phyloP scores from a whole-genome alignment of 2,329 filamentous ascomycete genomes.

The Penicillium sp. region DNA sequence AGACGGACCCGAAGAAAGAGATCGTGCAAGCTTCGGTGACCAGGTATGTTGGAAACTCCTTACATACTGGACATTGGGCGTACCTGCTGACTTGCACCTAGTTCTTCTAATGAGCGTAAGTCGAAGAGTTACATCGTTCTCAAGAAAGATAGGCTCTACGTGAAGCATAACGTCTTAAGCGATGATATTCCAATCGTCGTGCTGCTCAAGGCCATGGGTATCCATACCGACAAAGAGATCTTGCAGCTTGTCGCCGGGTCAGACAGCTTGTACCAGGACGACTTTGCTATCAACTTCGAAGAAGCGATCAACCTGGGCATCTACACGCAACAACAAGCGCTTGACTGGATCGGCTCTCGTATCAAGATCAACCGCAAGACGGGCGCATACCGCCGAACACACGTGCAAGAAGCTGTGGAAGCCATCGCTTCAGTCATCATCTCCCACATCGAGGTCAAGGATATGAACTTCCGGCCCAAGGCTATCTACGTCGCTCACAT shows the following conservation, averaged over 20 bases:
- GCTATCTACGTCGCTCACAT: conserved; percentile 96
- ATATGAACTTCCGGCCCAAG: conserved; percentile 94
- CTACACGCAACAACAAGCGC: conserved; percentile 89
- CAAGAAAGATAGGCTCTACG: conserved; percentile 87
- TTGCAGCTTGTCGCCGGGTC: conserved; percentile 85
- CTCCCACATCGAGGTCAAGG: conserved; percentile 88
- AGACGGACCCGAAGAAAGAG: conserved; percentile 87
- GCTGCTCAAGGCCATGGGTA: conserved; percentile 87
- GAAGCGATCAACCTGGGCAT: conserved; percentile 82
- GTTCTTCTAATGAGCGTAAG: conserved; percentile 95
- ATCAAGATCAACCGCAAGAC: conserved; percentile 80
- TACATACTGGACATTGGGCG: not conserved
- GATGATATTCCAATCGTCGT: conserved; percentile 96
- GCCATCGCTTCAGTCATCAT: conserved; percentile 91
- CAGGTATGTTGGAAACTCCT: conserved; percentile 43
- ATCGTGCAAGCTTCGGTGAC: conserved; percentile 95
- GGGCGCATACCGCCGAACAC: conserved; percentile 68
- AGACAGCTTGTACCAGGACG: conserved; percentile 87
- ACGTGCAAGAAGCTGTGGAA: conserved; percentile 88
- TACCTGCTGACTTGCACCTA: conserved; percentile 41
- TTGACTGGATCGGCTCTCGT: conserved; percentile 85
- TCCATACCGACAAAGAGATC: conserved; percentile 93
- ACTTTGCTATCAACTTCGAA: conserved; percentile 94
- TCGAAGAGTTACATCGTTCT: conserved; percentile 95
- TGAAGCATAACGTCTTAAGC: conserved; percentile 89